Base-by-base conservation (phyloP, 31 red algal genomes). In the Odonthalia washingtoniensis region DNA sequence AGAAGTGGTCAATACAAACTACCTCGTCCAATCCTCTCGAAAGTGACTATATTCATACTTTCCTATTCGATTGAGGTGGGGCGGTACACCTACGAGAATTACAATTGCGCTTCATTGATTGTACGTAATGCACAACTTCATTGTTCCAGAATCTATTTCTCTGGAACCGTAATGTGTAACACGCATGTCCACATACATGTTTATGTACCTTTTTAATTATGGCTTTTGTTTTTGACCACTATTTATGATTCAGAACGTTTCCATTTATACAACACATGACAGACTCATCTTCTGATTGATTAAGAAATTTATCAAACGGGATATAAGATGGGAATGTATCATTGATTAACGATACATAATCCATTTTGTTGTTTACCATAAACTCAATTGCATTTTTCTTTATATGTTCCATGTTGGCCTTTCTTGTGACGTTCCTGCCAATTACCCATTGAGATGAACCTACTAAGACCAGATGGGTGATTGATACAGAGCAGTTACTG, bases 371-470 rank as follows among this genome's bases (percentile, higher is more conserved):
- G 12, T 14, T 57, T 21, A 57, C 42, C 42, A 4, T 46, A 17
- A 5, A 30, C 31, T 38, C 4, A 31, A 26, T 9, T 49, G 38
- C 35, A 36, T 37, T 82, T 31, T n/a, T 82, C 30, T 5, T n/a
- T n/a, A 68, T 9, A n/a, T 82, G 78, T 9, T 40, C 2, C 3
- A 67, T 82, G 57, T 68, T 61, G 14, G 49, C 46, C 9, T 82
- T 18, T 3, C 34, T 67, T 5, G 31, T 64, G 9, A 82, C 60
- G 31, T 82, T 82, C 6, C 57, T 4, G 1, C 57, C 60, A 12
- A 69, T 40, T 18, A 82, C 78, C 78, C 78, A 82, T 68, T 82
- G 60, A 6, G 26, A 65, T 45, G 6, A 39, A 3, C 57, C 78
- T 9, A 65, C 78, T 2, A 82, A 18, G n/a, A 82, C 53, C 18